A percentile compares a stretch with the other conserved stretches of the same genome.
phyloP scores from a whole-genome alignment of 2,329 filamentous ascomycete species.

The Epichloe coenophiala region DNA sequence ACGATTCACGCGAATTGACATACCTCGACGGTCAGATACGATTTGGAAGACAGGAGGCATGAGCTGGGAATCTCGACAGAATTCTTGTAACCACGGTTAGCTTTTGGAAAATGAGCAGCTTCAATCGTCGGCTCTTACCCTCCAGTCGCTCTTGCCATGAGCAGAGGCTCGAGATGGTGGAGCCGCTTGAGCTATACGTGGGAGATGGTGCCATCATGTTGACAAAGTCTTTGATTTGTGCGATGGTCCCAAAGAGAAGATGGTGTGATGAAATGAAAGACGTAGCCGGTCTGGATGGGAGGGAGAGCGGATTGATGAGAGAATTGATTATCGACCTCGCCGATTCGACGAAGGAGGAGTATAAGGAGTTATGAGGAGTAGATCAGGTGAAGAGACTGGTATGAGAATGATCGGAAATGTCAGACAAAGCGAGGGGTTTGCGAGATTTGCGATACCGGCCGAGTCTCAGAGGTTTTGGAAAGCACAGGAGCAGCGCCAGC shows the following conservation, averaged over 20 bases:
- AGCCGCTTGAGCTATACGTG: conserved; percentile 12
- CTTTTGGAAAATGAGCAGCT: not conserved
- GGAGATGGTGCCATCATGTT: conserved; percentile 13
- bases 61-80: conserved; percentile 41
- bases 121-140: conserved; percentile 22
- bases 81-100: conserved; percentile 27
- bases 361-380: not conserved
- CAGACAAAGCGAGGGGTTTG: conserved; percentile 4
- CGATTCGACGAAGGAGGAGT: not conserved
- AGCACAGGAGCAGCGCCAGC: conserved; percentile 1
- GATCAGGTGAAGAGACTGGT: conserved; percentile 2
- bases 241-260: not conserved
- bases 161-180: conserved; percentile 9
- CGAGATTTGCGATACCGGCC: conserved; percentile 1
- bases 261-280: not conserved
- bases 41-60: conserved; percentile 51
- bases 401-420: conserved; percentile 3
- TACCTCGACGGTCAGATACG: conserved; percentile 64
- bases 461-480: conserved; percentile 5
- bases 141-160: conserved; percentile 45
- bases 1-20: conserved; percentile 7
- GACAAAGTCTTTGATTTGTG: not conserved
- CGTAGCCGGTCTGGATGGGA: not conserved
- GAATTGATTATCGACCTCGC: not conserved
- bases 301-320: not conserved